Evolutionary conservation across 225 moss, liverwort and hornwort species (phyloP).

Genomic region (Polytrichum formosum): DNA sequence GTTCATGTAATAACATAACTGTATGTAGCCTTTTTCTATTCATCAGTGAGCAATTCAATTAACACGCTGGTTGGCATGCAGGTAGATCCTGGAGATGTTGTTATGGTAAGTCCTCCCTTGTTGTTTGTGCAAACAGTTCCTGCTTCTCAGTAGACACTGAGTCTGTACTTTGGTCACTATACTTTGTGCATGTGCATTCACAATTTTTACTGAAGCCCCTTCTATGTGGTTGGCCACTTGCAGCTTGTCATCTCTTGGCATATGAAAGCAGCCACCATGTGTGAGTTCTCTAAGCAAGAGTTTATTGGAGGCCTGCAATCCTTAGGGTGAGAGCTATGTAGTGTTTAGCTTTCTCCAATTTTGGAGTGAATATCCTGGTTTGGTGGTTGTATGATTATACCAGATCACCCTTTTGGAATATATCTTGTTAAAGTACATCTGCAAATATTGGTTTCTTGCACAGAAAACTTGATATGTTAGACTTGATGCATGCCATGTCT

Average conservation of each 20-base stretch:
- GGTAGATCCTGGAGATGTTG: slow-evolving; percentile 91
- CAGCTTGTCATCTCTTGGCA: slow-evolving; percentile 97
- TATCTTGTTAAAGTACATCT: too few relatives aligned
- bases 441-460: too few relatives aligned
- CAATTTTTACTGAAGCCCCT: not conserved
- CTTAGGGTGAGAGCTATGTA: slow-evolving; percentile 64
- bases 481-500: too few relatives aligned
- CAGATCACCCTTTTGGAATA: too few relatives aligned
- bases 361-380: too few relatives aligned
- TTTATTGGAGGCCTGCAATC: slow-evolving; percentile 85
- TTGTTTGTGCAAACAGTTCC: too few relatives aligned
- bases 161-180: too few relatives aligned
- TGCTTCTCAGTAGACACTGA: too few relatives aligned
- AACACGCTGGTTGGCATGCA: slow-evolving; percentile 24
- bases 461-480: too few relatives aligned
- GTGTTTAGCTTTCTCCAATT: not conserved
- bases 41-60: slow-evolving; percentile 7
- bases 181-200: not conserved
- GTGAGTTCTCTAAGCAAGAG: slow-evolving; percentile 96
- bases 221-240: slow-evolving; percentile 11
- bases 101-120: slow-evolving; percentile 59
- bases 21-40: not conserved
- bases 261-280: slow-evolving; percentile 98
- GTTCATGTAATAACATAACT: too few relatives aligned
- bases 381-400: too few relatives aligned